Base-by-base conservation (phyloP, 129 eudicot genomes). In the Erigeron canadensis region DNA sequence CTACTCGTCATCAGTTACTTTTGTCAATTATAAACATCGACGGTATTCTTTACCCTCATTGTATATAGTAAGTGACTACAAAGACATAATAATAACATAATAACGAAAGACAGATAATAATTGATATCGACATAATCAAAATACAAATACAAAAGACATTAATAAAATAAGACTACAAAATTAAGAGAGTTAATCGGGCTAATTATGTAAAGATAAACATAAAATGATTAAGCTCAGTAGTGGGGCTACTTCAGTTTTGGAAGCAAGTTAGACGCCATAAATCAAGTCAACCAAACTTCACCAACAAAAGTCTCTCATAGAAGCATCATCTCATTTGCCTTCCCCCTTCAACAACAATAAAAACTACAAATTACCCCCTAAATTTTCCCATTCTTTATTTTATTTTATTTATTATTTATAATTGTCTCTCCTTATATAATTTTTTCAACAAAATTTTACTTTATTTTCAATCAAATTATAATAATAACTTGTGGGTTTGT, bases 241-340 rank as follows among this genome's bases (percentile, higher is more conserved):
- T 65, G 7, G 34, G 34, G 22, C 47, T 72, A 42, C 70, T 59
- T 41, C 47, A 63, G 50, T 63, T 78, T 71, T 71, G 73, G 77
- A 78, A 71, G 81, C 44, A 74, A 63, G 44, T 44, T 46, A 74
- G 71, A 74, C 63, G 68, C 76, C 59, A 58, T 43, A 63, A 53
- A 69, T 65, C 10, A 21, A 71, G 81, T 78, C 82, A 78, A 78
- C 72, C 42, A 62, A 70, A 48, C 18, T 63, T 70, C 77, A 63
- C 72, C 76, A 53, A 63, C 72, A 71, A 53, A 70, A 70, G 66
- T 63, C 59, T 50, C 40, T 16, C 7, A 53, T 21, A 12, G 67
- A 71, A 54, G 37, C 82, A 77, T 75, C 69, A 50, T 38, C 76
- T 69, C 75, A 11, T 40, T 44, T 21, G 19, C 54, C 70, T 62